phyloP scores from a whole-genome alignment of 306 rosid genomes.

The Casuarina cunninghamiana region DNA sequence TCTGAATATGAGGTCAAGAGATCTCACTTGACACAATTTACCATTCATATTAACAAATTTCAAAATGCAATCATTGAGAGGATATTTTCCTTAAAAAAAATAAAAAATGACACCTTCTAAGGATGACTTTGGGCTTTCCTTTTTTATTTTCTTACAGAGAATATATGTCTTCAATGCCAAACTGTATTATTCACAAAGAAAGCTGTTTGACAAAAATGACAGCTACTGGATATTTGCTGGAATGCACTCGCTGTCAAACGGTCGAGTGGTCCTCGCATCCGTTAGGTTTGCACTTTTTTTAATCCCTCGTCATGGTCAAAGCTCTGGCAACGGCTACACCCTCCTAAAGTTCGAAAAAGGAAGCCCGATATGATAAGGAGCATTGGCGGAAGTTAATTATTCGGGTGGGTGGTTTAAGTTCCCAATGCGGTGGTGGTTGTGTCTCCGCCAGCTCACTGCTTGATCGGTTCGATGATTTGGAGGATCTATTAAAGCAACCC shows the following conservation, averaged over 20 bases:
- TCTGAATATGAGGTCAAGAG: too few species aligned
- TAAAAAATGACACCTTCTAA: too few species aligned
- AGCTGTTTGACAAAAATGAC: background rate
- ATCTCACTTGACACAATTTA: too few species aligned
- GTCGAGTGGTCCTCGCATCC: background rate
- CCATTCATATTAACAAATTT: too few species aligned
- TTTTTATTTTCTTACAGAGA: too few species aligned
- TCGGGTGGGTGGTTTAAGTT: background rate
- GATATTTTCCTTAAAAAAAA: too few species aligned
- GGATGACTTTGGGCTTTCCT: too few species aligned
- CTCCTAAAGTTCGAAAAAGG: background rate
- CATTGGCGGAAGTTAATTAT: background rate
- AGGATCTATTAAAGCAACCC: background rate
- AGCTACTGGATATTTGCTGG: background rate
- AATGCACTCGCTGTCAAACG: background rate
- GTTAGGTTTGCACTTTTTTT: background rate
- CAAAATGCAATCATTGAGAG: too few species aligned
- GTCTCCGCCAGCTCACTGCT: background rate
- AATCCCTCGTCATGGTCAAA: background rate
- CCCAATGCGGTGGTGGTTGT: background rate
- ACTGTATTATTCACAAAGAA: background rate
- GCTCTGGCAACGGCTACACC: background rate
- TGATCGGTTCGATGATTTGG: background rate
- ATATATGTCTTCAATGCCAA: too few species aligned
- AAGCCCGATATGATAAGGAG: background rate